phyloP scores from a whole-genome alignment of 2,329 filamentous ascomycete genomes.

The Cytospora schulzeri region DNA sequence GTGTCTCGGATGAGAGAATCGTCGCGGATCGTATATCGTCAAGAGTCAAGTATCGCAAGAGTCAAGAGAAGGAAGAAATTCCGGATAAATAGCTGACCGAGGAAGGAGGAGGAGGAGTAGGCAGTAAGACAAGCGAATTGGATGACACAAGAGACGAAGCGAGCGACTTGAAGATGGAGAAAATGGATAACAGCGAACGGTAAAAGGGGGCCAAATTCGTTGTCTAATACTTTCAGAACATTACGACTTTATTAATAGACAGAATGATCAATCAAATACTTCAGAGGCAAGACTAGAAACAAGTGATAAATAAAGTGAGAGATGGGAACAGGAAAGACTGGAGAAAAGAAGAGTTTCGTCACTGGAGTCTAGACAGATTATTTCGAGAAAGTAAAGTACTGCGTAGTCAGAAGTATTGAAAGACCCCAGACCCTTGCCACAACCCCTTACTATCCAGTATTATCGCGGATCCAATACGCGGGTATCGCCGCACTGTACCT shows the following conservation, averaged over 20 bases:
- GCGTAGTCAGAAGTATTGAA: neutral
- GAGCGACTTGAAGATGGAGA: conserved; percentile 26
- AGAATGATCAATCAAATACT: neutral
- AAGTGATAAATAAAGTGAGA: neutral
- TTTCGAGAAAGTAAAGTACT: neutral
- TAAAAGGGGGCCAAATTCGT: neutral
- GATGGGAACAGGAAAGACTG: neutral
- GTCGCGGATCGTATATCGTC: neutral
- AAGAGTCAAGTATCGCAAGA: neutral
- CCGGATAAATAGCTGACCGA: neutral
- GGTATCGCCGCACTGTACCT: neutral
- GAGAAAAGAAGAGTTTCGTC: neutral
- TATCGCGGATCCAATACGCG: neutral
- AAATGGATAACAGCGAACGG: neutral
- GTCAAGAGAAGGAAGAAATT: neutral
- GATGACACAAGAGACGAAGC: neutral
- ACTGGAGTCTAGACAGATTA: neutral
- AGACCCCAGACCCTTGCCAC: conserved; percentile 1
- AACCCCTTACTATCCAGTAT: neutral
- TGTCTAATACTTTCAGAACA: conserved; percentile 9
- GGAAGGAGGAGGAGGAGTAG: neutral
- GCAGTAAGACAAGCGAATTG: neutral
- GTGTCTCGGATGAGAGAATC: neutral
- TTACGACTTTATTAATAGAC: conserved; percentile 5
- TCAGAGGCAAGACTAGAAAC: neutral